Conservation (phyloP, 768 basidiomycete species). For the Kwoniella sp. region DNA sequence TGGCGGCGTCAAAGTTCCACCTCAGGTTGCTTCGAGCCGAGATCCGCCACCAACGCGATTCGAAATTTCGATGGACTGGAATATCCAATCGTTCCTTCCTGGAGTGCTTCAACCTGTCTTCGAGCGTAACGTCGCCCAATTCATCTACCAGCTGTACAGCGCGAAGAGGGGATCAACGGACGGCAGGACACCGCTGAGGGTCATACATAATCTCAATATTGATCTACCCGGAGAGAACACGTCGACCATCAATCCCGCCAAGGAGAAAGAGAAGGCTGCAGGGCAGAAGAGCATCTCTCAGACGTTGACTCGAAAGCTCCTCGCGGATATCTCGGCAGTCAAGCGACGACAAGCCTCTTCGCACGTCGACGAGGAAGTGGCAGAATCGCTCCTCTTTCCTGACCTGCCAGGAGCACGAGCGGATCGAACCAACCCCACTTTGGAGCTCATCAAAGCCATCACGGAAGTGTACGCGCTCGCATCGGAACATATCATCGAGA, state of each 20-base stretch:
- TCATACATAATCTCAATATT: constrained; percentile 63
- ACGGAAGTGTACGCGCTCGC: constrained; percentile 80
- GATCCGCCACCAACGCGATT: constrained; percentile 34
- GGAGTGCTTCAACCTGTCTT: constrained; percentile 78
- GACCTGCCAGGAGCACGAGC: constrained; percentile 83
- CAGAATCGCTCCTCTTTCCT: constrained; percentile 71
- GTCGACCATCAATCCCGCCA: constrained; percentile 64
- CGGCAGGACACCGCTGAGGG: constrained; percentile 70
- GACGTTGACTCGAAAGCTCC: constrained; percentile 75
- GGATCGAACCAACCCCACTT: constrained; percentile 71
- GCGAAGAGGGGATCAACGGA: constrained; percentile 68
- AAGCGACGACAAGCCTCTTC: constrained; percentile 64
- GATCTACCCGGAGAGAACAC: constrained; percentile 36
- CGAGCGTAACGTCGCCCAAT: constrained; percentile 70
- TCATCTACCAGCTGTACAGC: constrained; percentile 76
- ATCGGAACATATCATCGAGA: constrained; percentile 78
- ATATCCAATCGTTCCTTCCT: constrained; percentile 86
- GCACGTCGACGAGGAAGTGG: constrained; percentile 60
- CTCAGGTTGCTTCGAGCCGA: constrained; percentile 54
- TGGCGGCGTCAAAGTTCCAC: constrained; percentile 71
- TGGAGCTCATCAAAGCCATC: constrained; percentile 85
- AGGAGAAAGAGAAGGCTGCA: constrained; percentile 68
- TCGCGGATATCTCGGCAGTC: constrained; percentile 66
- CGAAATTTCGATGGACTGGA: constrained; percentile 75
- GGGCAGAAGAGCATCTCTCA: constrained; percentile 76